Base-by-base conservation (phyloP, 208 protist species). In the Vickermania ingenoplastis region DNA sequence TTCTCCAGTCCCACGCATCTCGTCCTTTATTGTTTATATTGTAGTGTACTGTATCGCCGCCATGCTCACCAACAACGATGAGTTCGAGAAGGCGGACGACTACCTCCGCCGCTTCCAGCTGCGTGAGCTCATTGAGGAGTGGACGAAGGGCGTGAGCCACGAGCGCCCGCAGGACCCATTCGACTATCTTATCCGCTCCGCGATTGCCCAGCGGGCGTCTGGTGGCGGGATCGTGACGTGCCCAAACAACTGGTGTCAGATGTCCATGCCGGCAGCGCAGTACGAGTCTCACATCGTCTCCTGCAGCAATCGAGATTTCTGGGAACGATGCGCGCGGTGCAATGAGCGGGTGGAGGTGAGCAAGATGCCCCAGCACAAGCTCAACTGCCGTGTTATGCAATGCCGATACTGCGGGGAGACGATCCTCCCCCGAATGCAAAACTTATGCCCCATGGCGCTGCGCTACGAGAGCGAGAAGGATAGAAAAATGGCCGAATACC, bases 321-420 rank as follows among this genome's bases (percentile, higher is more conserved):
- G 81, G 79, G 66, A 75, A 25, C 73, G 75, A 23, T 92, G 85
- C 50, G 63, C 79, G 21, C 73, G 76, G 31, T 92, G 85, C 70
- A 81, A 86, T 63, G 29, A 67, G 27, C 81, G 85, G 22, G 77
- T 92, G 5, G 85, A 89, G 48, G 78, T 62, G 21, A 51, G 59
- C 14, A 67, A 63, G 48, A 51, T 92, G 57, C 65, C 61, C 17
- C 65, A 76, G 57, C 85, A 92, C 67, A 72, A 67, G 57, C 29
- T 71, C n/a, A 68, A 75, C 57, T 92, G 85, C 65, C 63, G 69
- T 13, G 28, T 89, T 13, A 73, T 83, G 60, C 66, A 66, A 7
- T 92, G 85, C 63, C 45, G 49, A 11, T 78, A 84, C 55, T 92
- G 85, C 53, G 81, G 85, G 1, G 85, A 87, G 56, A 77, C 80